Evolutionary conservation across 1,284 basidiomycete species (phyloP), one percentile per base, ranked within the genome.

Genomic region (Coniferiporia sulphurascens): DNA sequence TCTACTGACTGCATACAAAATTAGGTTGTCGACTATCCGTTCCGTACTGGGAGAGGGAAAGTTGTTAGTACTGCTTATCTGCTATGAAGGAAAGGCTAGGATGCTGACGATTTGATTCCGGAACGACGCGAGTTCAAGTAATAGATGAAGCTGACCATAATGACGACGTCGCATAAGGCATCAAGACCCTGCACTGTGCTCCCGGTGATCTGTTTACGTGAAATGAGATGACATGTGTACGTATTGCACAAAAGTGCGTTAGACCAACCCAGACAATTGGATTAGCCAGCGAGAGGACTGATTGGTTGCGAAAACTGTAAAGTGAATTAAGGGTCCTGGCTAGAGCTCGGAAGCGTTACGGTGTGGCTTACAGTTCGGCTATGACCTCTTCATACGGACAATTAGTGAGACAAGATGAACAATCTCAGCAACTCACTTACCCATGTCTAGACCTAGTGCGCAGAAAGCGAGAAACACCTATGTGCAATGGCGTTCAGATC

Each of bases 1-100:
- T 35, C 53, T 44, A 15, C 43, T 55, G 43, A 55, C 53, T 10
- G 53, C 53, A 10, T 55, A 55, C 15, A 55, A 13, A 19, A 55
- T 55, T 12, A 55, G 44, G 34, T 45, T 55, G 43, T 55, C 53
- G n/a, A 55, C 13, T 5, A 55, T 44, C 10, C 43, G 43, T 45
- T 55, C 43, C 9, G 53, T 55, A 17, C 53, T 55, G 21, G 9
- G 6, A 49, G 5, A 27, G 27, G 27, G 27, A n/a, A n/a, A n/a
- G 19, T 1, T 17, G 9, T 49, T 27, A 32, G 10, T 32, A 27
- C 12, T 13, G 27, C 12, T 27, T 27, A 27, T 27, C 27, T 27
- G 27, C 27, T 27, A 27, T 15, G 19, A n/a, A n/a, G 27, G 15
- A 15, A 41, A 41, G 38, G 15, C 15, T 12, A 55, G 12, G 34